Base-by-base conservation (phyloP, 805 yeast species). In the Cyberlindnera americana region DNA sequence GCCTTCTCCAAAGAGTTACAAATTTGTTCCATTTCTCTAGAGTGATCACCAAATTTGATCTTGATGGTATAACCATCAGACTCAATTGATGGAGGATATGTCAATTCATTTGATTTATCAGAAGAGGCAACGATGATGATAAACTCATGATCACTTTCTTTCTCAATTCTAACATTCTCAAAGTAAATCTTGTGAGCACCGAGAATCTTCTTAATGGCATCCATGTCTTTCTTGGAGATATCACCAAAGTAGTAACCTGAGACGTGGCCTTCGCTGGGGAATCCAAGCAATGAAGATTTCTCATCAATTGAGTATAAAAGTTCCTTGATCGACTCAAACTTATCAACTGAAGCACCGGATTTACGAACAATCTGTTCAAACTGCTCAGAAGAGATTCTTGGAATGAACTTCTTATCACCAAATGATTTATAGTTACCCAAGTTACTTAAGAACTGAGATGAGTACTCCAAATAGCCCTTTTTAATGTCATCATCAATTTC, bases 321-420 rank as follows among this genome's bases (percentile, higher is more conserved):
- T 5, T 53, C 65, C 29, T 69, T 66, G 25, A 78, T 66, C n/a
- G 58, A 48, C 18, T 69, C 62, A 54, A 58, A 61, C 19, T 47
- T 43, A 6, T 55, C 56, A 24, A 61, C 51, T 2, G 60, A 43
- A 18, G 59, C 57, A 30, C 66, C 66, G 16, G 74, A 58, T 2
- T 67, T 46, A 24, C 60, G 60, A n/a, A 74, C 69, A 22, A 84
- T 64, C 18, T 62, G 48, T 41, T 65, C 72, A 49, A 87, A 79
- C 6, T 70, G 69, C 0, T 61, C 72, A 23, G 50, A 54, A 0
- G 70, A 41, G 28, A 86, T 53, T 36, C 77, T 65, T 29, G 96
- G 96, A 47, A 88, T 71, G 55, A 88, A 88, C 62, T 88, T 88
- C 51, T 77, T 77, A 64, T 88, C 96, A 49, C 96, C 96, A 60